Evolutionary conservation across 148 eudicot genomes (phyloP), one percentile per base, ranked within the genome.

Genomic region (Cornus suecica): DNA sequence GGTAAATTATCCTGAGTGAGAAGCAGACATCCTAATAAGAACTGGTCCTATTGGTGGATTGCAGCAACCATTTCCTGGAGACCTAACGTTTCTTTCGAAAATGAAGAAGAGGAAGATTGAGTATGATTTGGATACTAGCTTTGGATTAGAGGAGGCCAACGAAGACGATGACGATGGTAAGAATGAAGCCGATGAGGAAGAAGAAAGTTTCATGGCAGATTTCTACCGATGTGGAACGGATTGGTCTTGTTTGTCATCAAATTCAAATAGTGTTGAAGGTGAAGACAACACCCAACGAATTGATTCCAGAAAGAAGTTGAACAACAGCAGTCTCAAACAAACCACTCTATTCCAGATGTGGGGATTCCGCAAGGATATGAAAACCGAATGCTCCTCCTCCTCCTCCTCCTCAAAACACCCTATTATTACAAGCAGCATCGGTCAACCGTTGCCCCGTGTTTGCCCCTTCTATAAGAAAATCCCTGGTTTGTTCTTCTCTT

Each of bases 391-490:
- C 37, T 29, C 10, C 62, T 63, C 58, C 66, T 27, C 34, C 31
- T 72, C 29, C 45, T 60, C 25, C 58, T 11, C 18, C 30, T 68
- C 58, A 52, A 52, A 15, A 9, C 8, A 52, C 2, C 8, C 58
- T 8, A 9, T 52, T 15, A 52, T 52, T 10, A 9, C 75, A 76
- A 66, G 60, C 74, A 69, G 20, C 79, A 32, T n/a, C n/a, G n/a
- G n/a, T n/a, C n/a, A n/a, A n/a, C n/a, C n/a, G n/a, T n/a, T n/a
- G 22, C 45, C 76, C 22, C 84, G 84, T n/a, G 62, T 72, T 73
- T 89, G 93, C 78, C 93, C 93, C 67, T 89, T 89, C 70, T 89
- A 89, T 76, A 89, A 89, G 86, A 89, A 82, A 76, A 84, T 89
- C 10, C 90, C 90, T 70, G 89, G 93, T 87, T 48, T 66, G 69